Evolutionary conservation across 345 rosid species (phyloP).

Genomic region (Psidium guajava): DNA sequence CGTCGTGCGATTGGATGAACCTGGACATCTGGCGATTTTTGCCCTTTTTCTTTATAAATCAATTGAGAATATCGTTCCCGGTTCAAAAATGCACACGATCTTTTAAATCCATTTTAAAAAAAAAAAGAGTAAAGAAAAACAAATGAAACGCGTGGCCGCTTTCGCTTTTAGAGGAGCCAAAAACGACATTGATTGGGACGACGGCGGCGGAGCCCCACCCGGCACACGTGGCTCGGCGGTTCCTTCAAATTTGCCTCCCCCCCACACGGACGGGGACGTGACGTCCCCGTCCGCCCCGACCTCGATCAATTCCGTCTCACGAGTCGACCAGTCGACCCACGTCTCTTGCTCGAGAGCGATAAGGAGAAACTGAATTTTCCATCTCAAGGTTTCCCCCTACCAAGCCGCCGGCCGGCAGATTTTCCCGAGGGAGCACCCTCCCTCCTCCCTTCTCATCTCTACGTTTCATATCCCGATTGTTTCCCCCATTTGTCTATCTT

Average conservation of each 20-base stretch:
- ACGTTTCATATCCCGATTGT: too few species aligned
- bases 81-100: background rate
- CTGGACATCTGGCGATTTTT: background rate
- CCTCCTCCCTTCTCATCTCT: too few species aligned
- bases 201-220: too few species aligned
- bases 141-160: background rate
- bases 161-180: background rate
- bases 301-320: background rate
- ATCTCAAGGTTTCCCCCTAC: too few species aligned
- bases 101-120: fast-evolving
- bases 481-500: too few species aligned
- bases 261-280: background rate
- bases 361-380: too few species aligned
- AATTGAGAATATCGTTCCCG: background rate
- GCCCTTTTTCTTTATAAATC: background rate
- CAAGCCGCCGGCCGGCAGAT: too few species aligned
- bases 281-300: background rate
- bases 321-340: background rate
- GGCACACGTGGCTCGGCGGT: background rate
- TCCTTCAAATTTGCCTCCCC: background rate
- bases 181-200: background rate
- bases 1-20: background rate
- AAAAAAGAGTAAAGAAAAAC: background rate
- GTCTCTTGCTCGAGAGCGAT: too few species aligned
- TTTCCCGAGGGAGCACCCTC: too few species aligned